Conservation (phyloP, 2,329 filamentous ascomycete species). For the Cryphonectria japonica region DNA sequence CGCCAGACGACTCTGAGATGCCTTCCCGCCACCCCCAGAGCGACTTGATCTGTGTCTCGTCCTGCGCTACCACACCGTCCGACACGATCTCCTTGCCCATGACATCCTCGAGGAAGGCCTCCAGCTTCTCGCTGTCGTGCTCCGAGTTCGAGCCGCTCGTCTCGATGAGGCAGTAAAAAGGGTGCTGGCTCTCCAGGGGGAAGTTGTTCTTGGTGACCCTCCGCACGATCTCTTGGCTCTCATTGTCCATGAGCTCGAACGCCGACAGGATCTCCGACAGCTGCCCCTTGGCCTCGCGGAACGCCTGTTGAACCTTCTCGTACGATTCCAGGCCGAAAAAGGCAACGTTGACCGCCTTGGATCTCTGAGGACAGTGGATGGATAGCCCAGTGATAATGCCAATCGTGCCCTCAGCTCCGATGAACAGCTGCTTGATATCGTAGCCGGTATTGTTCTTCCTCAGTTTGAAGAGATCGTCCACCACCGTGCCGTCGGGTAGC, state of each 20-base stretch:
- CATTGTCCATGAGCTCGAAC: slow-evolving; percentile 94
- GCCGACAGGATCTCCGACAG: slow-evolving; percentile 95
- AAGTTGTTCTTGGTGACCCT: slow-evolving; percentile 75
- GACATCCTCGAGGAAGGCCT: slow-evolving; percentile 87
- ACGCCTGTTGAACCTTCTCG: slow-evolving; percentile 84
- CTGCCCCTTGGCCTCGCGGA: slow-evolving; percentile 85
- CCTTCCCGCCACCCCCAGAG: slow-evolving; percentile 95
- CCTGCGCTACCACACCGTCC: slow-evolving; percentile 90
- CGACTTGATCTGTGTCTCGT: slow-evolving; percentile 83
- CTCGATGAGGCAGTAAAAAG: slow-evolving; percentile 96
- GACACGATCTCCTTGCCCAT: slow-evolving; percentile 85
- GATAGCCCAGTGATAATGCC: slow-evolving; percentile 92
- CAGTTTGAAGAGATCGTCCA: slow-evolving; percentile 84
- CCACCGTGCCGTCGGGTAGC: slow-evolving; percentile 86
- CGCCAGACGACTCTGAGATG: slow-evolving; percentile 84
- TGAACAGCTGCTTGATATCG: slow-evolving; percentile 95
- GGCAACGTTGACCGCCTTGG: slow-evolving; percentile 89
- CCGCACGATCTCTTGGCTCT: slow-evolving; percentile 77
- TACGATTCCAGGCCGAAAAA: slow-evolving; percentile 91
- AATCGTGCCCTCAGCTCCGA: slow-evolving; percentile 92
- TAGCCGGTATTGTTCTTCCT: slow-evolving; percentile 99
- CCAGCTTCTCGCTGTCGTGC: slow-evolving; percentile 90
- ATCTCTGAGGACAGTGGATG: slow-evolving; percentile 85
- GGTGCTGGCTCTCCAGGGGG: slow-evolving; percentile 81
- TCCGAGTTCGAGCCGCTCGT: slow-evolving; percentile 94